Evolutionary conservation across 345 rosid genomes (phyloP).

Genomic region (Arabis hirsuta): DNA sequence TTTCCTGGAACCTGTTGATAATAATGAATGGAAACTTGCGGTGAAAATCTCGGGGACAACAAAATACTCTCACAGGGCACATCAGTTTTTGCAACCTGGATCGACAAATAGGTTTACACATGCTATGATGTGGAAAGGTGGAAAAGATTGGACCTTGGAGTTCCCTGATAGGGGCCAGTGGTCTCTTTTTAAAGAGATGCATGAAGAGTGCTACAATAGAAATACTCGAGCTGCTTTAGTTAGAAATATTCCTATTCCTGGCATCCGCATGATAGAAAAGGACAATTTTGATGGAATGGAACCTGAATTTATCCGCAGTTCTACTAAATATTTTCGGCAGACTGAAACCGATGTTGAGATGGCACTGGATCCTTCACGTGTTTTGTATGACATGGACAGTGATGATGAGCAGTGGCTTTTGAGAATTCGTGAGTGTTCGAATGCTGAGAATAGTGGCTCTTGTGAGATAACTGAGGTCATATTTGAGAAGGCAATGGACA

Average conservation of each 20-base stretch:
- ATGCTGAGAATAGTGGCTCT: constrained; percentile 44
- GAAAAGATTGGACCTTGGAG: constrained; percentile 93
- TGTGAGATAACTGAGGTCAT: constrained; percentile 57
- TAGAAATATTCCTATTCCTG: constrained; percentile 95
- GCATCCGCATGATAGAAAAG: constrained; percentile 74
- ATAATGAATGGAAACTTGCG: constrained; percentile 91
- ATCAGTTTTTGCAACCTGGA: constrained; percentile 93
- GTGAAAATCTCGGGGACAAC: constrained; percentile 73
- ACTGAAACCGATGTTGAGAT: constrained; percentile 88
- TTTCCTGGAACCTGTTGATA: constrained; percentile 71
- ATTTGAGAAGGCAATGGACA: constrained; percentile 84
- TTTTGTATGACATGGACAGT: constrained; percentile 95
- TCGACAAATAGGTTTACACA: constrained; percentile 89
- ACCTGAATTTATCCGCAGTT: constrained; percentile 52
- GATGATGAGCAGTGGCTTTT: constrained; percentile 83
- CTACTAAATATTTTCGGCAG: constrained; percentile 72
- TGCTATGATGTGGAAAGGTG: constrained; percentile 99
- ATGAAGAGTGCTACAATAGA: constrained; percentile 93
- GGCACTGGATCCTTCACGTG: constrained; percentile 81
- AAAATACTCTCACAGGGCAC: constrained; percentile 82
- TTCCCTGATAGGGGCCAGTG: constrained; percentile 93
- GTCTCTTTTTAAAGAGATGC: constrained; percentile 93
- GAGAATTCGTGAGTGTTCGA: constrained; percentile 50
- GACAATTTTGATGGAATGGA: constrained; percentile 58
- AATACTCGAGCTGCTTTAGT: constrained; percentile 82